Evolutionary conservation across 129 eudicot genomes (phyloP), one percentile per base, ranked within the genome.

Genomic region (Oenanthe sinensis): DNA sequence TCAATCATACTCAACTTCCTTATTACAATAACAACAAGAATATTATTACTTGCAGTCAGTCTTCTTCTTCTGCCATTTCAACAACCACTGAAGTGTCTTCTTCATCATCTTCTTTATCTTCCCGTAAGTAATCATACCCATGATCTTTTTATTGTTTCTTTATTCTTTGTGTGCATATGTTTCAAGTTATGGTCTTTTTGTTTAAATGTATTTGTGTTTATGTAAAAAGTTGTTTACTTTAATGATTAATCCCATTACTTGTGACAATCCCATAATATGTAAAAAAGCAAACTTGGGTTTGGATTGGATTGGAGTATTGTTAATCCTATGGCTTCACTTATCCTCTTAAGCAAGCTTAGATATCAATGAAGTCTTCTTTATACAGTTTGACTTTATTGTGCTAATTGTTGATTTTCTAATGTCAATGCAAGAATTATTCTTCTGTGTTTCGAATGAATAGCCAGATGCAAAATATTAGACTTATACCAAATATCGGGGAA

Each of bases 41-140:
- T 14, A 4, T 67, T 0, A 67, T 67, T 30, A 67, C 42, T 67
- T 67, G 72, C 72, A 30, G 72, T 30, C 72, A 33, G 12, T 19
- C 72, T 67, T 16, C 72, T 67, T 67, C 72, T 5, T 3, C 72
- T 67, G 72, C 72, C 0, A 33, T 67, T 22, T 13, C 72, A 30
- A 33, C 72, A 33, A 13, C 72, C 19, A 15, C 42, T 2, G 43
- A 67, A 14, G 22, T 33, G 4, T 67, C 72, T 65, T 15, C 68
- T 8, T 67, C 42, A 62, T 14, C 36, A 67, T 67, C 42, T 4
- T 65, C 72, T 13, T 28, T 40, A 0, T 67, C 72, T 67, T 67
- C 72, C 37, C 72, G 72, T 67, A 67, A 67, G 72, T 30, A 60
- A 60, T 24, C 36, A 60, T 24, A 60, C 68, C 68, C 68, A 60